These are phyloP conservation scores for Cystobasidium pallidum DNA, from an alignment of 1,284 basidiomycete genomes.

Conservation along the genomic window DNA sequence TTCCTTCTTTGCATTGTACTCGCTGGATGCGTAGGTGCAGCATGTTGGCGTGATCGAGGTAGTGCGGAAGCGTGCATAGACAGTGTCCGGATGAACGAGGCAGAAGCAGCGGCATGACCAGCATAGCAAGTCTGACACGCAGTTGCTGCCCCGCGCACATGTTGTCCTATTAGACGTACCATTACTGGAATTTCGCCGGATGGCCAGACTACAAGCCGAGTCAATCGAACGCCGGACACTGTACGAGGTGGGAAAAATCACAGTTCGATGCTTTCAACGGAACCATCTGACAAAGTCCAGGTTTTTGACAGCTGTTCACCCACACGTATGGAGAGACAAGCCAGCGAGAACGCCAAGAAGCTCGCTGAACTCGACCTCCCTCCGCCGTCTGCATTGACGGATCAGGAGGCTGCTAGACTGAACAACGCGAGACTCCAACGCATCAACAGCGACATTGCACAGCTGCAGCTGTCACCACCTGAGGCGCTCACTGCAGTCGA, in stretches of 20 bases:
- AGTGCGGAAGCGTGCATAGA: slow-evolving; percentile 5
- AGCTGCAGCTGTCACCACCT: slow-evolving; percentile 7
- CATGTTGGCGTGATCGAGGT: not conserved
- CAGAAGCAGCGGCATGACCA: not conserved
- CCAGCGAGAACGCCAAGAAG: slow-evolving; percentile 11
- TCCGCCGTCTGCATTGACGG: slow-evolving; percentile 12
- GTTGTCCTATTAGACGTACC: not conserved
- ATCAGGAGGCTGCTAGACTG: slow-evolving; percentile 14
- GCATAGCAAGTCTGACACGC: not conserved
- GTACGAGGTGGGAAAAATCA: slow-evolving; percentile 1
- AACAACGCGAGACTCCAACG: slow-evolving; percentile 13
- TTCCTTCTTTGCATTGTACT: not conserved
- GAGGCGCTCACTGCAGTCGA: slow-evolving; percentile 7
- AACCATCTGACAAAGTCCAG: no score
- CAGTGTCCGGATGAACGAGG: not conserved
- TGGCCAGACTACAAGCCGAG: not conserved
- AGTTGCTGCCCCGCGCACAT: not conserved
- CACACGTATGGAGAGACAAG: slow-evolving; percentile 6
- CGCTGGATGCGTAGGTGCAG: not conserved
- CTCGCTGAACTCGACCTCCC: slow-evolving; percentile 25
- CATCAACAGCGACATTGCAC: slow-evolving; percentile 29
- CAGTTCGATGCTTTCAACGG: not conserved
- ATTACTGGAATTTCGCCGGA: not conserved
- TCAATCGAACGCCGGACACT: not conserved
- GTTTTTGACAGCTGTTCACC: not conserved